Evolutionary conservation across 2,329 filamentous ascomycete species (phyloP), one percentile per base, ranked within the genome.

Genomic region (Aspergillus tubingensis): DNA sequence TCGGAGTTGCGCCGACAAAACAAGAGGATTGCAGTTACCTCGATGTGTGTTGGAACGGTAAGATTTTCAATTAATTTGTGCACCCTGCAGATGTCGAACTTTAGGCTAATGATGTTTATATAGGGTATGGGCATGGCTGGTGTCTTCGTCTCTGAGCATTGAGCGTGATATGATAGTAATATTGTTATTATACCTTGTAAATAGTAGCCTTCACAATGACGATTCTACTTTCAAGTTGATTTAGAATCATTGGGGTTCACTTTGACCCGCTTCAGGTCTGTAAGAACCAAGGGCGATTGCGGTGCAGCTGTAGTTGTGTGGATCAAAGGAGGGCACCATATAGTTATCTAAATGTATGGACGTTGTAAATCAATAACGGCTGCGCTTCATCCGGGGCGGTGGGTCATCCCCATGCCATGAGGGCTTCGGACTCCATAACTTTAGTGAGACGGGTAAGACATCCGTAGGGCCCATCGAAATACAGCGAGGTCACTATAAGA

Each of bases 31-130:
- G 92, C 92, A 36, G 86, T 96, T 48, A 96, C 91, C 17, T 92
- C 89, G 73, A 97, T 97, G 94, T 97, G 93, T 77, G 81, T 97
- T 43, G 94, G 93, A 61, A 97, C 92, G 1, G 93, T 77, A 68
- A 72, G 92, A 64, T 92, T 5, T 7, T 92, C 13, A 21, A 10
- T 30, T 6, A 5, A 27, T n/a, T 7, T 48, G 23, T 17, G 3
- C 5, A 15, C 6, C 15, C 3, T 6, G 15, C n/a, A 11, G 15
- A 36, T 36, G 13, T n/a, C 25, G 15, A 7, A 15, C 10, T 54
- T 17, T 10, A 43, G 25, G 32, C 27, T 56, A 17, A 21, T 44
- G 32, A 32, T 36, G 27, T 59, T n/a, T 19, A 8, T 36, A 15
- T 21, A 78, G 72, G 77, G 77, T 27, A 79, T 79, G 77, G 93